Conservation (phyloP, 139 green algal genomes). For the Limnomonas spitsbergensis region DNA sequence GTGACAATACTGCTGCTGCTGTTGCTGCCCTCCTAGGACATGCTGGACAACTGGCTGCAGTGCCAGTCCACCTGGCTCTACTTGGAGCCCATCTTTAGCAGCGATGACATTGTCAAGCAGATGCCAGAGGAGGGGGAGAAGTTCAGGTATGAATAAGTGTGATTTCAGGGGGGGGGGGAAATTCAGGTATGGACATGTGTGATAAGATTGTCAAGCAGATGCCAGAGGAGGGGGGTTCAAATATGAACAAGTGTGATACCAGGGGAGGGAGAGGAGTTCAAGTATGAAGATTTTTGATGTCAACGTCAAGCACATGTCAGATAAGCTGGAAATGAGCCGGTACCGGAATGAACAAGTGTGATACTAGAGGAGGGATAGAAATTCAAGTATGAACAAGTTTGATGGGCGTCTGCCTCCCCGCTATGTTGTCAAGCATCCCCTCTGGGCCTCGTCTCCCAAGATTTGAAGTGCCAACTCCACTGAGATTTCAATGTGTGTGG, state of each 20-base stretch:
- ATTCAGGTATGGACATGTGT: not conserved
- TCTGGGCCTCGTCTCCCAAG: too few relatives aligned
- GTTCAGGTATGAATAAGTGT: conserved; percentile 48
- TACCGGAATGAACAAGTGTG: too few relatives aligned
- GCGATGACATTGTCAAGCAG: conserved; percentile 83
- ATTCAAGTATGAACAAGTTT: too few relatives aligned
- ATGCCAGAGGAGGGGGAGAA: conserved; percentile 80
- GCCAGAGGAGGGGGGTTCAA: conserved; percentile 73
- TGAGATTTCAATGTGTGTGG: too few relatives aligned
- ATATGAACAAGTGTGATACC: not conserved
- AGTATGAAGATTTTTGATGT: conserved; percentile 54
- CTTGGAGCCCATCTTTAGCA: conserved; percentile 83
- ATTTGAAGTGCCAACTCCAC: too few relatives aligned
- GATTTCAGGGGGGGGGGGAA: not conserved
- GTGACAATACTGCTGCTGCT: too few relatives aligned
- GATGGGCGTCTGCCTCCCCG: too few relatives aligned
- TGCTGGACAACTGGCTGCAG: conserved; percentile 81
- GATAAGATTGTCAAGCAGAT: conserved; percentile 88
- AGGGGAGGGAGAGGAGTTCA: not conserved
- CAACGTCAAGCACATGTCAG: conserved; percentile 88
- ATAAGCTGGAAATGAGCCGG: too few relatives aligned
- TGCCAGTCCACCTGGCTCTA: conserved; percentile 81
- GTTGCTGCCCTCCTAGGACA: conserved; percentile 65
- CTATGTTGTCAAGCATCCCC: too few relatives aligned
- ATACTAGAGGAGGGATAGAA: too few relatives aligned